Conservation (phyloP, 441 rosid species). For the Populus tomentosa region DNA sequence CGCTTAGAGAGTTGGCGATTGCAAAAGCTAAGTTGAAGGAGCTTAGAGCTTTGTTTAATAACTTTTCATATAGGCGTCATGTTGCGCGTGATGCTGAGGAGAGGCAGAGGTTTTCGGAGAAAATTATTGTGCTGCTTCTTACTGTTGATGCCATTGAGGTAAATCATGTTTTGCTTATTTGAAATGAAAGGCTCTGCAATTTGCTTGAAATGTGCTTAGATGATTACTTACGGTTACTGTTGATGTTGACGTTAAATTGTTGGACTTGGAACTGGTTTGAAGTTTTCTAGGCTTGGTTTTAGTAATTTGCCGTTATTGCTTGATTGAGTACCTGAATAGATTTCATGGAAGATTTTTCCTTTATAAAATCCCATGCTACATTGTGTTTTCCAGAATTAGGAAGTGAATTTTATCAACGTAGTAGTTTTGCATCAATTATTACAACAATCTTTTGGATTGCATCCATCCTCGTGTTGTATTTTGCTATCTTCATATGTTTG, state of each 20-base stretch:
- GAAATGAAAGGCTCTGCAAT: background rate
- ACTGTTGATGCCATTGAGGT: constrained; percentile 97
- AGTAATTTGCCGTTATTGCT: no score
- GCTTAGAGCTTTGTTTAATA: constrained; percentile 67
- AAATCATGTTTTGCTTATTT: background rate
- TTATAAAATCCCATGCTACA: background rate
- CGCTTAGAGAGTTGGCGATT: constrained; percentile 81
- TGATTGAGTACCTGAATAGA: background rate
- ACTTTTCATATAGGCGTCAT: constrained; percentile 71
- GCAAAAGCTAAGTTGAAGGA: constrained; percentile 90
- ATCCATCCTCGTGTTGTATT: background rate
- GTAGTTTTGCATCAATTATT: background rate
- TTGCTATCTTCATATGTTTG: background rate
- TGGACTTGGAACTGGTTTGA: background rate
- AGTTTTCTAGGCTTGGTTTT: background rate
- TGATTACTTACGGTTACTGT: background rate
- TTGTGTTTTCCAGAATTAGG: background rate
- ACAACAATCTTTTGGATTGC: background rate
- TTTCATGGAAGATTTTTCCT: background rate
- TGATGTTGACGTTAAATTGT: background rate
- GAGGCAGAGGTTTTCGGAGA: constrained; percentile 71
- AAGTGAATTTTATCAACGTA: background rate
- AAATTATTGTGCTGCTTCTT: constrained; percentile 86
- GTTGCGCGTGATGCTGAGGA: constrained; percentile 74
- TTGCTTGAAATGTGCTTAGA: background rate